These are phyloP conservation scores for Phaffia australis DNA, from an alignment of 768 basidiomycete species.

Conservation along the genomic window DNA sequence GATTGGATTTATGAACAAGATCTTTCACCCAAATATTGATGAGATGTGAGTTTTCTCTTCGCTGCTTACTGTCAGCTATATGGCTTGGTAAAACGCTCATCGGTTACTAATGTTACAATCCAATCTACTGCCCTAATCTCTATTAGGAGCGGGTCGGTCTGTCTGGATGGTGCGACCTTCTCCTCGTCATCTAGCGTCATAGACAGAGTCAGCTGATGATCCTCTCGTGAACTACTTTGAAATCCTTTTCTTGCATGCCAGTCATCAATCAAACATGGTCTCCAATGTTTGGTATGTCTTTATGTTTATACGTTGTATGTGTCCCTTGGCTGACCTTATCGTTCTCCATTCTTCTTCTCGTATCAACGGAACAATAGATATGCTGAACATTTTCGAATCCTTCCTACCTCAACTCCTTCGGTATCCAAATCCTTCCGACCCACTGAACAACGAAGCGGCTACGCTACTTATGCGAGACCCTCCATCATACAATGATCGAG, in stretches of 20 bases:
- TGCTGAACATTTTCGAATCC: constrained; percentile 99
- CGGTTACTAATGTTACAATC: background rate
- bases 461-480: constrained; percentile 95
- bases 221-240: background rate
- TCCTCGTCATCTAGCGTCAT: background rate
- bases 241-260: background rate
- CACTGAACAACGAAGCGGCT: constrained; percentile 94
- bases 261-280: constrained; percentile 62
- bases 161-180: constrained; percentile 55
- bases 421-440: constrained; percentile 97
- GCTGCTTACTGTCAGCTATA: background rate
- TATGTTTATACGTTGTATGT: background rate
- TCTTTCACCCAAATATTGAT: constrained; percentile 99
- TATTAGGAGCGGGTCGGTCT: constrained; percentile 85
- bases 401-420: constrained; percentile 93
- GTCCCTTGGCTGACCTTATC: background rate
- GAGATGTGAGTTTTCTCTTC: constrained; percentile 60
- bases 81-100: background rate
- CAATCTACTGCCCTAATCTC: constrained; percentile 14
- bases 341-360: background rate
- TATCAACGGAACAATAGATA: constrained; percentile 54
- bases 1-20: constrained; percentile 99
- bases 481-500: constrained; percentile 85
- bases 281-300: constrained; percentile 86
- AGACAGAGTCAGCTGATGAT: background rate